These are phyloP conservation scores for Rhizoctonia solani DNA, from an alignment of 1,284 basidiomycete species.

Conservation along the genomic window DNA sequence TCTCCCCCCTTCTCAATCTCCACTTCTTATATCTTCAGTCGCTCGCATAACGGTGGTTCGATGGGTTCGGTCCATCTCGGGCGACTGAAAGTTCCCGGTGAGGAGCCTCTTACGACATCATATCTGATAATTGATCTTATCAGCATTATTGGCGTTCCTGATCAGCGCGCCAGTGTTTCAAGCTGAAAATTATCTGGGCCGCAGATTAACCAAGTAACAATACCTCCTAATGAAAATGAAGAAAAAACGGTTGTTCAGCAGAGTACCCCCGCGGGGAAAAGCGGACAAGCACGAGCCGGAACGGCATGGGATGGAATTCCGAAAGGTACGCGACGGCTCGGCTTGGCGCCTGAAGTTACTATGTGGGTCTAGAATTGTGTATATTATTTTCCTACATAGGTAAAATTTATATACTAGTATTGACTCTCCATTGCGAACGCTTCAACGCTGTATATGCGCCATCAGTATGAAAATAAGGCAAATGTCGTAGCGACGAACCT, in stretches of 20 bases:
- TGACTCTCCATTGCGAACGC: conserved; percentile 19
- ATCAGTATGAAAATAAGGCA: background rate
- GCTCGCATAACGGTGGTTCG: background rate
- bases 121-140: background rate
- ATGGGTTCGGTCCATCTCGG: background rate
- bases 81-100: background rate
- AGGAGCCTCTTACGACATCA: background rate
- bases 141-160: background rate
- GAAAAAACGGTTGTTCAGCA: background rate
- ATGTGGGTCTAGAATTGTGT: background rate
- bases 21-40: background rate
- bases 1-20: background rate
- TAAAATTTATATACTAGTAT: background rate
- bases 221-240: background rate
- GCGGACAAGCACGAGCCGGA: background rate
- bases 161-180: background rate
- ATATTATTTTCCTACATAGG: background rate
- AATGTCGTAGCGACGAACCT: conserved; percentile 56
- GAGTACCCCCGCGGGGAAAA: background rate
- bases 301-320: background rate
- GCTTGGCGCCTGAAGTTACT: background rate
- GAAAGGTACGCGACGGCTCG: background rate
- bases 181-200: background rate
- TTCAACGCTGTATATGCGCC: background rate
- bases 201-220: background rate